Evolutionary conservation across 2,329 filamentous ascomycete genomes (phyloP).

Genomic region (Verticillium dahliae): DNA sequence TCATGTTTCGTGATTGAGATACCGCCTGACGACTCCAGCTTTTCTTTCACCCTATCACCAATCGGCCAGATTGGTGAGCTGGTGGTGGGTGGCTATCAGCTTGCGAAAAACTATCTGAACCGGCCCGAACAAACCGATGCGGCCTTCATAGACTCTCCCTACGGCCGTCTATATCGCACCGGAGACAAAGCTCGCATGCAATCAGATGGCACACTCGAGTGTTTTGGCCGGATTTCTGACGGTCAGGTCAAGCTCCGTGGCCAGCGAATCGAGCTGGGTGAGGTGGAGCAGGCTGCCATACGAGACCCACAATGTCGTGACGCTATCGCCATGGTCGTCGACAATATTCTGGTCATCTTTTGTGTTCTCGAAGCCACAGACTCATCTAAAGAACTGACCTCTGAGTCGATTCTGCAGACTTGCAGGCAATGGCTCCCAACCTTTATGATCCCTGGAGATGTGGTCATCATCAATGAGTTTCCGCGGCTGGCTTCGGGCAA

Average conservation of each 20-base stretch:
- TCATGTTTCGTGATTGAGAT: conserved; percentile 65
- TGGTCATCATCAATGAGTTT: conserved; percentile 57
- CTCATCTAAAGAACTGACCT: not conserved
- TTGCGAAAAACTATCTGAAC: conserved; percentile 78
- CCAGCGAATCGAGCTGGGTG: conserved; percentile 74
- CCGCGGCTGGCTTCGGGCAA: conserved; percentile 80
- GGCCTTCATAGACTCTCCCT: conserved; percentile 63
- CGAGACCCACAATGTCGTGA: conserved; percentile 56
- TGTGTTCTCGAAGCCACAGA: conserved; percentile 52
- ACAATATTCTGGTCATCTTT: conserved; percentile 67
- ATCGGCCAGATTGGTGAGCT: conserved; percentile 70
- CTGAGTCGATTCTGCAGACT: conserved; percentile 17
- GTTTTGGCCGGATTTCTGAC: conserved; percentile 69
- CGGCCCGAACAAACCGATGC: conserved; percentile 65
- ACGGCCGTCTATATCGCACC: conserved; percentile 72
- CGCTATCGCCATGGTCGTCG: conserved; percentile 60
- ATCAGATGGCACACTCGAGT: conserved; percentile 67
- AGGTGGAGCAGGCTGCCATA: conserved; percentile 65
- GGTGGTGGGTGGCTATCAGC: conserved; percentile 71
- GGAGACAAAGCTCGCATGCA: conserved; percentile 74
- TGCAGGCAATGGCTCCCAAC: conserved; percentile 72
- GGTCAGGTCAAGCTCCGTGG: conserved; percentile 85
- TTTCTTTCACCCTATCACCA: conserved; percentile 48
- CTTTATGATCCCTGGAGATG: conserved; percentile 77
- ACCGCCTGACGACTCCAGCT: conserved; percentile 17